These are phyloP conservation scores for Sanguinoderma infundibulare DNA, from an alignment of 1,284 basidiomycete genomes.

Conservation along the genomic window DNA sequence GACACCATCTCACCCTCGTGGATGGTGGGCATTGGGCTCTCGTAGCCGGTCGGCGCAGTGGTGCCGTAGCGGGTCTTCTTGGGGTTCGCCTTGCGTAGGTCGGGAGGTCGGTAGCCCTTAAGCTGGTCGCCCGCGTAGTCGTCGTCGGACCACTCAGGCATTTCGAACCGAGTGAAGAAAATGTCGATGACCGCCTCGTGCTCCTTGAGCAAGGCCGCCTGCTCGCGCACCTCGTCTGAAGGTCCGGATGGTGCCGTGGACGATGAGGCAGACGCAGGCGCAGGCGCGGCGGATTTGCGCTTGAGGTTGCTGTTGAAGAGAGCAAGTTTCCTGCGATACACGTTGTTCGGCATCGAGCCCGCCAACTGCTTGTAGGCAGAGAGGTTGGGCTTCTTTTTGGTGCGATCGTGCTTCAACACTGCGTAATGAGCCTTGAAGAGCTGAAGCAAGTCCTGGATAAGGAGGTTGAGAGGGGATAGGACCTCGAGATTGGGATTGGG, in stretches of 20 bases:
- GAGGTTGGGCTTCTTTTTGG: background rate
- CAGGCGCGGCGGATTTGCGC: background rate
- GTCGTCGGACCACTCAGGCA: background rate
- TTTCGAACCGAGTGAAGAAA: background rate
- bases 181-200: background rate
- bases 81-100: too few species aligned
- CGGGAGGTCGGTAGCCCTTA: background rate
- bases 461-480: background rate
- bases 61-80: too few species aligned
- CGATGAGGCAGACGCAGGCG: background rate
- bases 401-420: background rate
- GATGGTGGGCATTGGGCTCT: too few species aligned
- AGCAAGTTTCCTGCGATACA: too few species aligned
- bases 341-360: too few species aligned
- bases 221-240: background rate
- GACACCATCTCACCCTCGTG: too few species aligned
- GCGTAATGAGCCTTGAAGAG: conserved; percentile 3
- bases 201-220: background rate
- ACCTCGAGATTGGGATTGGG: background rate
- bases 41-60: too few species aligned
- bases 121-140: background rate
- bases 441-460: background rate
- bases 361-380: background rate
- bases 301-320: too few species aligned
- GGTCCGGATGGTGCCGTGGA: background rate